These are phyloP conservation scores for Colletotrichum scovillei DNA, from an alignment of 2,329 filamentous ascomycete genomes.

Conservation along the genomic window DNA sequence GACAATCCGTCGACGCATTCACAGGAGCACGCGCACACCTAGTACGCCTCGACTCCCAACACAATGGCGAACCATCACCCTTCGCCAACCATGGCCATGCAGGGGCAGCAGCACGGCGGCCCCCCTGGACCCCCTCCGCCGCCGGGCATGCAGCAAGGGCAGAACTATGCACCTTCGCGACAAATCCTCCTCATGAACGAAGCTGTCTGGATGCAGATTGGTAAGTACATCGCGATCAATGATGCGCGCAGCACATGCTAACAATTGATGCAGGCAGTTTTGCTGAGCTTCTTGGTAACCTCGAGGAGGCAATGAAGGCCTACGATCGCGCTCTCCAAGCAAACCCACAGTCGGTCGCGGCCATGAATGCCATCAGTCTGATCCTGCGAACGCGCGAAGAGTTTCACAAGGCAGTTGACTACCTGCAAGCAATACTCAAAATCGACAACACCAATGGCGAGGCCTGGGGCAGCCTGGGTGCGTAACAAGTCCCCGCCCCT, in stretches of 20 bases:
- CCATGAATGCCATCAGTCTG: conserved; percentile 94
- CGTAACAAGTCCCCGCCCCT: conserved; percentile 41
- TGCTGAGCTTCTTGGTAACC: conserved; percentile 87
- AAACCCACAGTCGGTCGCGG: conserved; percentile 88
- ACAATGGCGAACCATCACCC: conserved; percentile 83
- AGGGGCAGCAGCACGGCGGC: conserved; percentile 74
- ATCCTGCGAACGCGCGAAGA: conserved; percentile 93
- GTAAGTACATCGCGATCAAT: conserved; percentile 63
- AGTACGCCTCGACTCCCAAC: conserved; percentile 30
- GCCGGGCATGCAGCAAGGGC: conserved; percentile 63
- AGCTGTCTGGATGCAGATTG: conserved; percentile 90
- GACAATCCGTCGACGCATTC: conserved; percentile 33
- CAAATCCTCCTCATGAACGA: conserved; percentile 86
- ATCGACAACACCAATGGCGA: conserved; percentile 91
- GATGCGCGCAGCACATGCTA: conserved; percentile 37
- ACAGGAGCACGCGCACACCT: conserved; percentile 28
- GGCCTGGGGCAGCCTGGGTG: conserved; percentile 95
- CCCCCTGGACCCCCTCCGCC: conserved; percentile 71
- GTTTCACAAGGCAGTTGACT: conserved; percentile 94
- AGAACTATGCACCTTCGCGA: conserved; percentile 74
- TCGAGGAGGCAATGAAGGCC: conserved; percentile 88
- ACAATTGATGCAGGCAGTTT: conserved; percentile 73
- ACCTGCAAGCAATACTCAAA: conserved; percentile 89
- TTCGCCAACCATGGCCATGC: conserved; percentile 82
- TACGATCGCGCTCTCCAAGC: conserved; percentile 91